Evolutionary conservation across 805 yeast genomes (phyloP), one percentile per base, ranked within the genome.

Genomic region (Pichia gijzeniarum): DNA sequence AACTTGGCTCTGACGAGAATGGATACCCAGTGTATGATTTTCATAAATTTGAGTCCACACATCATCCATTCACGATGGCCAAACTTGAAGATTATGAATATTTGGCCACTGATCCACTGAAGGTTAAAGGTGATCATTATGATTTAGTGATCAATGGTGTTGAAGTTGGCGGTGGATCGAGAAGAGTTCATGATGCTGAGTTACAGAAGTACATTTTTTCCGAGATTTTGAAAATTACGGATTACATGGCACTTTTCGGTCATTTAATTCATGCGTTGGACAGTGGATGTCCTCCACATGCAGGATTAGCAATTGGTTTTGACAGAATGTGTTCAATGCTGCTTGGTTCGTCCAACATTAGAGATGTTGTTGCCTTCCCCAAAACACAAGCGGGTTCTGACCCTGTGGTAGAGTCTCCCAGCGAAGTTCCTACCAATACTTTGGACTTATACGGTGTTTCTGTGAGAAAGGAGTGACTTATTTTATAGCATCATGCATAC

Each of bases 281-380:
- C 20, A 78, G 85, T 67, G 99, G 99, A 1, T 88, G 98, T 58
- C 99, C 99, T 1, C 99, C 99, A 1, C 99, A 93, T 65, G 96
- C 97, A 2, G 99, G 99, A 0, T 70, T 93, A 33, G 99, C 99
- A 0, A 71, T 93, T 31, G 99, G 99, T 0, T 85, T 93, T 54
- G 99, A 93, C 61, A 70, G 99, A 50, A 69, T 93, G 71, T 81
- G 95, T 56, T 93, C 99, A 0, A 88, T 91, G 91, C 60, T 91
- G 28, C 63, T 82, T n/a, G 93, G 88, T 0, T 71, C 82, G 17
- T 58, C 70, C 4, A 85, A 87, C 51, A 90, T 93, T 30, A 69
- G 96, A 53, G 97, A 93, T 59, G 98, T 93, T 3, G 83, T 93
- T 49, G 95, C 98, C 1, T 93, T 93, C 62, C 99, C 99, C 2